These are phyloP conservation scores for Wickerhamomyces alni DNA, from an alignment of 805 yeast species.

Conservation along the genomic window DNA sequence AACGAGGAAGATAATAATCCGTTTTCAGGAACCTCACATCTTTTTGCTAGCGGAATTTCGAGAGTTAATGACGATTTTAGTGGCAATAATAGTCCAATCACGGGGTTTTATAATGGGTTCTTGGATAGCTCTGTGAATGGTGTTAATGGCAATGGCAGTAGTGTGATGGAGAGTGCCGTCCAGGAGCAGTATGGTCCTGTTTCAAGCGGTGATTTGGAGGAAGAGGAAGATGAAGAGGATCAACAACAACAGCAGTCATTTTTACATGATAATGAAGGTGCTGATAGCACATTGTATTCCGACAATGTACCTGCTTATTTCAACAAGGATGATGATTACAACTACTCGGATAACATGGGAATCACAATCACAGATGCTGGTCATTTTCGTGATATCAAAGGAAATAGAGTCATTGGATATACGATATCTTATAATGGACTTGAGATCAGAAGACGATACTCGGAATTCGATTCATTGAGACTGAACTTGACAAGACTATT, in stretches of 20 bases:
- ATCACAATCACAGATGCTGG: conserved; percentile 59
- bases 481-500: conserved; percentile 62
- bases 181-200: not conserved
- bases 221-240: not conserved
- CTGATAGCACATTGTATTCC: not conserved
- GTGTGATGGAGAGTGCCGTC: not conserved
- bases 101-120: not conserved
- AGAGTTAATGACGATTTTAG: not conserved
- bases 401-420: conserved; percentile 66
- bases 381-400: conserved; percentile 59
- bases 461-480: conserved; percentile 84
- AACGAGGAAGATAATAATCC: conserved; percentile 30
- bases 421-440: conserved; percentile 54
- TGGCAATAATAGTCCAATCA: not conserved
- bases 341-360: not conserved
- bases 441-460: conserved; percentile 72
- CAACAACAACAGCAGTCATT: too few species aligned
- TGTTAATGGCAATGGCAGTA: not conserved
- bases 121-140: too few species aligned
- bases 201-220: not conserved
- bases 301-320: not conserved
- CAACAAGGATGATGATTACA: conserved; percentile 1
- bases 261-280: too few species aligned
- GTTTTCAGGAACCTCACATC: conserved; percentile 23
- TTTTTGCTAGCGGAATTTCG: conserved; percentile 20